Base-by-base conservation (phyloP, 306 rosid genomes). In the Trifolium subterraneum region DNA sequence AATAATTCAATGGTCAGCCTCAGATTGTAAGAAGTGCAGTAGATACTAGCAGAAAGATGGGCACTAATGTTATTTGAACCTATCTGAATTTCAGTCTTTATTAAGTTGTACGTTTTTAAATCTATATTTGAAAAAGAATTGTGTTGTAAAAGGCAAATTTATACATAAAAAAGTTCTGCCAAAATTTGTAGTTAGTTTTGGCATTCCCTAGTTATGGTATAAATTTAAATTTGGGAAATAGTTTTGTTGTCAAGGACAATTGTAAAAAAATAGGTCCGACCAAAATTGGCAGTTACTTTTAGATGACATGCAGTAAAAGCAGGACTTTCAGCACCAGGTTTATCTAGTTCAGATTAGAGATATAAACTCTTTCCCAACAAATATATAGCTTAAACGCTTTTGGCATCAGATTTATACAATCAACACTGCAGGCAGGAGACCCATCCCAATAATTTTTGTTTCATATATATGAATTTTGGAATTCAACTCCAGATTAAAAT, bases 1-100 rank as follows among this genome's bases (percentile, higher is more conserved):
- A 44, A 78, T 71, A 50, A 58, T 45, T 22, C 62, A 58, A 48
- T 25, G 48, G 29, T 48, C 72, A 59, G 75, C 44, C 70, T 45
- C 70, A 48, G 52, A 58, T 63, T 67, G 47, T 12, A 60, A 1
- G 20, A 68, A 14, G 39, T 78, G 25, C 2, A 22, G 36, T 63
- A 2, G 0, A 50, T 23, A 55, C 15, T 55, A 20, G 62, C 4
- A 6, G 22, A 51, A 18, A 18, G 59, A 51, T 2, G 22, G 15
- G 12, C 62, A 55, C n/a, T 22, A 4, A 10, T 29, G 33, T 29
- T 29, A 29, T 29, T 29, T 29, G 33, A 50, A 8, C 23, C 16
- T 18, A 18, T 51, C 23, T 51, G 18, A 8, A 51, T 51, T 51
- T 18, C 4, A 51, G 25, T 51, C 19, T 51, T 22, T 16, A 18